Evolutionary conservation across 2,329 filamentous ascomycete species (phyloP).

Genomic region (Lachnellula subtilissima): DNA sequence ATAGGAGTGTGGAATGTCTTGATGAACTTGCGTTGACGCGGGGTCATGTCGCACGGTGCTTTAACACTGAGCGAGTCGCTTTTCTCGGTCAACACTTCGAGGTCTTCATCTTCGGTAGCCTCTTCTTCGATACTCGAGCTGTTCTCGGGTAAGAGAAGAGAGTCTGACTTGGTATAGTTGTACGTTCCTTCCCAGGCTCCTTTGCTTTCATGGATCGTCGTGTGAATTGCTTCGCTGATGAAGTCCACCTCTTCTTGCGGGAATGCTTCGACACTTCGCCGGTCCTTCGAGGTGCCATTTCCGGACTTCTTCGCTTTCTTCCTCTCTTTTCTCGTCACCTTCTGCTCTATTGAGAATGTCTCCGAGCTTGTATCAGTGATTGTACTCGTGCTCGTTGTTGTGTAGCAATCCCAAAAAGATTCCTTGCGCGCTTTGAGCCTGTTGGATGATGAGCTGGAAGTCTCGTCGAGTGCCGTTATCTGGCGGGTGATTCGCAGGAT

Average conservation of each 20-base stretch:
- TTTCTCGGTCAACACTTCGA: neutral
- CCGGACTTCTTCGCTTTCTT: conserved; percentile 26
- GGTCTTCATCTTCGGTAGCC: conserved; percentile 1
- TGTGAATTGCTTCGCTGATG: conserved; percentile 29
- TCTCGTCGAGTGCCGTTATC: conserved; percentile 21
- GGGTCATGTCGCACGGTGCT: conserved; percentile 16
- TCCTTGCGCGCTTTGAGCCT: conserved; percentile 1
- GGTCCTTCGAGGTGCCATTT: conserved; percentile 7
- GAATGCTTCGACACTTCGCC: conserved; percentile 18
- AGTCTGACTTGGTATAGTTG: conserved; percentile 13
- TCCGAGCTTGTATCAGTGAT: conserved; percentile 20
- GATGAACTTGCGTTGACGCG: conserved; percentile 22
- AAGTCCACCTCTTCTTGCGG: conserved; percentile 24
- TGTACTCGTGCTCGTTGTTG: conserved; percentile 6
- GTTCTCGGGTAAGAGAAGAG: neutral
- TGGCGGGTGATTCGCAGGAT: conserved; percentile 26
- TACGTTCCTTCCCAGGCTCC: conserved; percentile 27
- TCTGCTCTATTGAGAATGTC: conserved; percentile 6
- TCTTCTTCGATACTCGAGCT: conserved; percentile 1
- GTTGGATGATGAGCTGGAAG: conserved; percentile 2
- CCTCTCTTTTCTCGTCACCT: conserved; percentile 19
- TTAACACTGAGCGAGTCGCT: conserved; percentile 13
- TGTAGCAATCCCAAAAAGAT: conserved; percentile 4
- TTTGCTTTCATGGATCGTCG: conserved; percentile 25
- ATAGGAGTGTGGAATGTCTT: conserved; percentile 16